Evolutionary conservation across 1,139 yeast genomes (phyloP).

Genomic region (Taphrina betulina): DNA sequence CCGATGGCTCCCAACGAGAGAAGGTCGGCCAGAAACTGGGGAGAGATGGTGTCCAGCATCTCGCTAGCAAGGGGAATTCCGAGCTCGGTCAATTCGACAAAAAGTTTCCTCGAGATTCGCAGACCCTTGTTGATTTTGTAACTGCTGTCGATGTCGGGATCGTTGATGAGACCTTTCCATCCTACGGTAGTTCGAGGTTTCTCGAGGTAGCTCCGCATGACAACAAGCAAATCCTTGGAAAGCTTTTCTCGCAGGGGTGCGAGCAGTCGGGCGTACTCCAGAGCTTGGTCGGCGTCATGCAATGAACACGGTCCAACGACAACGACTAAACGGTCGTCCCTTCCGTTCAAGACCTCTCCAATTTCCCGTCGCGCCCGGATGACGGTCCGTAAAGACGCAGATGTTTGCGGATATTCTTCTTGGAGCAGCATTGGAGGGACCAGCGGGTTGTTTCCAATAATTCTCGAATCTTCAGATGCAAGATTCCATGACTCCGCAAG

Average conservation of each 20-base stretch:
- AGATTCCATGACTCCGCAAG: constrained; percentile 30
- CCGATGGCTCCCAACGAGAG: constrained; percentile 96
- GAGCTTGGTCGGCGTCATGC: constrained; percentile 89
- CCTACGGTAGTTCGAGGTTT: constrained; percentile 99
- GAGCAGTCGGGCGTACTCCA: constrained; percentile 76
- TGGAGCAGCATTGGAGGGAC: constrained; percentile 93
- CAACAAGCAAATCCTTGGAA: constrained; percentile 72
- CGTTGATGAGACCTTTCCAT: constrained; percentile 96
- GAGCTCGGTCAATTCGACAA: constrained; percentile 72
- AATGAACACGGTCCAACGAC: constrained; percentile 97
- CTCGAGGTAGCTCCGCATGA: constrained; percentile 97
- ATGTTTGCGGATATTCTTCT: constrained; percentile 75
- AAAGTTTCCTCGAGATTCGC: constrained; percentile 81
- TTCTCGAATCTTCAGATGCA: constrained; percentile 38
- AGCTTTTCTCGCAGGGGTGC: constrained; percentile 60
- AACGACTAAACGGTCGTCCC: constrained; percentile 74
- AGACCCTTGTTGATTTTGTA: constrained; percentile 94
- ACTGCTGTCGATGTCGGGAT: constrained; percentile 92
- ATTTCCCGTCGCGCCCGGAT: constrained; percentile 75
- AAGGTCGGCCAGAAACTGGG: constrained; percentile 86
- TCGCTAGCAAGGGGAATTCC: constrained; percentile 88
- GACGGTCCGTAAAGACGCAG: constrained; percentile 60
- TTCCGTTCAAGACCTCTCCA: constrained; percentile 66
- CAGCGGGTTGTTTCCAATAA: constrained; percentile 89
- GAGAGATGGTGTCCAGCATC: constrained; percentile 95